Evolutionary conservation across 345 rosid genomes (phyloP), one percentile per base, ranked within the genome.

Genomic region (Crucihimalaya himalaica): DNA sequence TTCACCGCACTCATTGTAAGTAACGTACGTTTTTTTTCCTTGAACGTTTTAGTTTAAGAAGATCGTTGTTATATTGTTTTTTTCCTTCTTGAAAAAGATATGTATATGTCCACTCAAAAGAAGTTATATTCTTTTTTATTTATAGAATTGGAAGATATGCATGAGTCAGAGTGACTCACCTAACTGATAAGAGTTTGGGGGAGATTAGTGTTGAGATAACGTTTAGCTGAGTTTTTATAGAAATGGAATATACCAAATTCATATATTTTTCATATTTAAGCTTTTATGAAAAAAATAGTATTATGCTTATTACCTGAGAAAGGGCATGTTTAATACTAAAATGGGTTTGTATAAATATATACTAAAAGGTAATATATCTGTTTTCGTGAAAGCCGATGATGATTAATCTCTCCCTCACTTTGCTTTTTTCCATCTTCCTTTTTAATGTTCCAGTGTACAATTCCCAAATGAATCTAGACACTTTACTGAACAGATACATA

Each of bases 1-100:
- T 85, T 88, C 19, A 93, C 56, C 21, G 88, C 84, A 56, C 86
- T 85, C 94, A 91, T 90, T 19, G 27, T 39, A 23, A 51, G 72
- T 68, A 52, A 5, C 6, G 59, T 53, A 5, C 5, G 52, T 61
- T 21, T 53, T 32, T 45, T 25, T 56, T 27, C 27, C 45, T 39
- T 59, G 54, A 21, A 50, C 39, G 46, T 68, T n/a, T 45, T 18
- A 5, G 42, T 63, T 69, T 43, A 12, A 45, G 51, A 70, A 45
- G 70, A 63, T 43, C 18, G 31, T 20, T 31, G 57, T 62, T 61
- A 31, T 61, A 12, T 35, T 63, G 20, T 45, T 46, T 65, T 35
- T 11, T 21, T 45, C 37, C 40, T 29, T 5, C 4, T 55, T 51
- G 37, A 51, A 61, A 59, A 61, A 2, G 25, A 60, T 16, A 43